Conservation (phyloP, 805 yeast genomes). For the Nakazawaea holstii region DNA sequence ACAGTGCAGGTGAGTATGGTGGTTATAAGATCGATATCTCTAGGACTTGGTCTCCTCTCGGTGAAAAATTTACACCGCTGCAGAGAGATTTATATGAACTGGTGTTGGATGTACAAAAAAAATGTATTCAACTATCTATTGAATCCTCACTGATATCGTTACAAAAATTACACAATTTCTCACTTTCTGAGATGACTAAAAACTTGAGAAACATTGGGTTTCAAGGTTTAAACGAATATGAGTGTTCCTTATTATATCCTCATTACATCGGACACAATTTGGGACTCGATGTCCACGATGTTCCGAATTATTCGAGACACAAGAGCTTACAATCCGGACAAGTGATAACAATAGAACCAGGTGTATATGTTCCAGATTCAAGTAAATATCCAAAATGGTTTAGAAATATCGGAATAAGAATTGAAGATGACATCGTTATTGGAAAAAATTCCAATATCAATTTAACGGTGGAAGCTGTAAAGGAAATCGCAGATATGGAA, state of each 20-base stretch:
- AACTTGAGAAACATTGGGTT: constrained; percentile 77
- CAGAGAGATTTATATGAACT: constrained; percentile 88
- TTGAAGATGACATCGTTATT: constrained; percentile 89
- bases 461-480: constrained; percentile 77
- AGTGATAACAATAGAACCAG: constrained; percentile 94
- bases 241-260: constrained; percentile 66
- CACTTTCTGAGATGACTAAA: constrained; percentile 50
- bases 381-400: constrained; percentile 72
- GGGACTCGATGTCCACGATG: constrained; percentile 88
- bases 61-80: constrained; percentile 65
- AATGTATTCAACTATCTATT: constrained; percentile 68
- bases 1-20: constrained; percentile 91
- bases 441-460: constrained; percentile 52
- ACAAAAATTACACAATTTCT: constrained; percentile 69
- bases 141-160: constrained; percentile 48
- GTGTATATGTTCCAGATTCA: constrained; percentile 78
- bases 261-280: constrained; percentile 95
- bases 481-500: constrained; percentile 82
- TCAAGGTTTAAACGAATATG: constrained; percentile 40
- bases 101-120: constrained; percentile 75
- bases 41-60: constrained; percentile 84
- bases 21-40: constrained; percentile 96
- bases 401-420: constrained; percentile 87
- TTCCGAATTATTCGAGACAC: constrained; percentile 57
- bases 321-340: constrained; percentile 57